Conservation (phyloP, 148 eudicot species). For the Chenopodium album region DNA sequence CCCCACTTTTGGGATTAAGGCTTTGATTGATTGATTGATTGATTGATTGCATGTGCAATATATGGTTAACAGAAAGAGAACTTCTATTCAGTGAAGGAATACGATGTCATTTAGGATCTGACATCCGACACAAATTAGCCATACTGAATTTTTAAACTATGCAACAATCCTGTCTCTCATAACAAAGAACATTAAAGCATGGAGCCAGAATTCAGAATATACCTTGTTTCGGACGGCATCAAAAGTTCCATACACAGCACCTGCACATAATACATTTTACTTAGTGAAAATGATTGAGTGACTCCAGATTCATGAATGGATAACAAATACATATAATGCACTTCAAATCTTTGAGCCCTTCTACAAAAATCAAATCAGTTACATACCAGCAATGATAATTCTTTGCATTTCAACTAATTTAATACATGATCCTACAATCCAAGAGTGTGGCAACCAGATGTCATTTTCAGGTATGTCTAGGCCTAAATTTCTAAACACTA, state of each 20-base stretch:
- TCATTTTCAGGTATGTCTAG: too few species aligned
- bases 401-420: neutral
- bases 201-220: conserved; percentile 11
- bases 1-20: too few species aligned
- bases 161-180: neutral
- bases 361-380: conserved; percentile 6
- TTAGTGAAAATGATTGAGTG: neutral
- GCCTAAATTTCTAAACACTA: too few species aligned
- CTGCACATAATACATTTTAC: conserved; percentile 31
- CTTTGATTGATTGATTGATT: too few species aligned
- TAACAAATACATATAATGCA: neutral
- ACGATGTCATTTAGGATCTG: neutral
- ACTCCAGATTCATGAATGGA: neutral
- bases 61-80: too few species aligned
- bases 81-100: neutral
- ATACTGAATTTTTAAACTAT: neutral
- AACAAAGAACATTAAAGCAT: neutral
- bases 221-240: conserved; percentile 90
- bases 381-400: neutral
- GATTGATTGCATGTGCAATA: too few species aligned
- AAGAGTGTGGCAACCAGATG: too few species aligned
- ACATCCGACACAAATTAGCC: neutral
- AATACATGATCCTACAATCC: neutral
- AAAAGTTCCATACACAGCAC: conserved; percentile 90
- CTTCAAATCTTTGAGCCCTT: neutral